Base-by-base conservation (phyloP, 2,329 filamentous ascomycete species). In the Coniella lustricola region DNA sequence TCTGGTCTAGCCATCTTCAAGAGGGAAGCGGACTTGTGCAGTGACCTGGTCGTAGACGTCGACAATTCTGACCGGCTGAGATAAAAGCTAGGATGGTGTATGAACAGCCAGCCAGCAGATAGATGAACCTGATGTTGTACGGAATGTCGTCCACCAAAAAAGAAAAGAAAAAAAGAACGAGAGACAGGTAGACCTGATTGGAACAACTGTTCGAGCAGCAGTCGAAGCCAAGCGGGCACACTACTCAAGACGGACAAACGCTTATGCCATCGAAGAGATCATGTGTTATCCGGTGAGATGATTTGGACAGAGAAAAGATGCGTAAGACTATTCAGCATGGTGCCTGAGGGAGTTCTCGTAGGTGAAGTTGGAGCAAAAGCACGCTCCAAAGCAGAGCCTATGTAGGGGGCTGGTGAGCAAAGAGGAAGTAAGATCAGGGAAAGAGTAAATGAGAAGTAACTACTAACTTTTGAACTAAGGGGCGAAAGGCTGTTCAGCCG, bases 321-420 rank as follows among this genome's bases (percentile, higher is more conserved):
- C 31, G 44, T 46, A 49, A 50, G 43, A 44, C 44, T 52, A 44
- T 44, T 50, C 47, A 33, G 46, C 32, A 42, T 44, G 35, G 31
- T 31, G n/a, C 46, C 46, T 39, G 44, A 38, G 40, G 29, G 43
- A 33, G 33, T 46, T 47, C 43, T 52, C 47, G 29, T 46, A 52
- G 50, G 49, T 44, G 18, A 10, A 29, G 25, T 29, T 12, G 10
- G 35, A 25, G 42, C 12, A 7, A 16, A 44, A 33, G n/a, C 1
- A 40, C 13, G 25, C 4, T 21, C 3, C n/a, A 36, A n/a, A 36
- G 36, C 34, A 42, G 43, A 43, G 41, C 22, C 18, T 29, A 34
- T 21, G 12, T 39, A 8, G n/a, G 16, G 17, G 10, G 22, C 12
- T 41, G 14, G 21, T 29, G 16, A 38, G 37, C 41, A 46, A 39